phyloP scores from a whole-genome alignment of 495 filamentous ascomycete genomes.

The Baudoinia panamericana region DNA sequence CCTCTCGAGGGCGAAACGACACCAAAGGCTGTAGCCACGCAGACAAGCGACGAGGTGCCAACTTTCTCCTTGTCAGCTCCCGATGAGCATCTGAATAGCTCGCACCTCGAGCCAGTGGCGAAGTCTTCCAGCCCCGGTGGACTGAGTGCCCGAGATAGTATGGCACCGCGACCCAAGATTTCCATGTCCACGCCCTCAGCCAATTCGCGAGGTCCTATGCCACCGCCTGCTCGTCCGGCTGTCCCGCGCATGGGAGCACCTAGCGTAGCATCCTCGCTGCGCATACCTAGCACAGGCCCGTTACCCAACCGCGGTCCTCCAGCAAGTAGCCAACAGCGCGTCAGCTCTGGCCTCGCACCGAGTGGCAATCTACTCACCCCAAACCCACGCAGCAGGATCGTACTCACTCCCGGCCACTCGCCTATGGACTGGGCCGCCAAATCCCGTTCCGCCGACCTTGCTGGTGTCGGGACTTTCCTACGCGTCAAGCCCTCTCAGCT shows the following conservation, averaged over 20 bases:
- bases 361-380: conserved; percentile 15
- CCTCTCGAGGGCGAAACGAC: conserved; percentile 32
- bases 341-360: conserved; percentile 18
- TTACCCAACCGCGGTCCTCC: conserved; percentile 32
- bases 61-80: conserved; percentile 26
- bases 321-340: conserved; percentile 22
- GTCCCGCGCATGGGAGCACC: conserved; percentile 1
- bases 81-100: conserved; percentile 23
- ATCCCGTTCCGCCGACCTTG: conserved; percentile 47
- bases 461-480: conserved; percentile 39
- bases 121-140: too few relatives aligned
- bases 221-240: conserved; percentile 10
- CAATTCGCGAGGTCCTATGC: conserved; percentile 4
- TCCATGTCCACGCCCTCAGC: too few relatives aligned
- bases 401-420: conserved; percentile 73
- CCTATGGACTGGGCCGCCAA: conserved; percentile 92
- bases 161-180: conserved; percentile 16
- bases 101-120: too few relatives aligned
- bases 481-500: conserved; percentile 70
- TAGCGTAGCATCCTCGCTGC: conserved; percentile 30
- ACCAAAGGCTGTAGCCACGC: conserved; percentile 32
- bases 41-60: conserved; percentile 18
- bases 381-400: conserved; percentile 41
- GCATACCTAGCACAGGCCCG: conserved; percentile 31
- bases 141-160: too few relatives aligned